Base-by-base conservation (phyloP, 306 rosid species). In the Cicer arietinum region DNA sequence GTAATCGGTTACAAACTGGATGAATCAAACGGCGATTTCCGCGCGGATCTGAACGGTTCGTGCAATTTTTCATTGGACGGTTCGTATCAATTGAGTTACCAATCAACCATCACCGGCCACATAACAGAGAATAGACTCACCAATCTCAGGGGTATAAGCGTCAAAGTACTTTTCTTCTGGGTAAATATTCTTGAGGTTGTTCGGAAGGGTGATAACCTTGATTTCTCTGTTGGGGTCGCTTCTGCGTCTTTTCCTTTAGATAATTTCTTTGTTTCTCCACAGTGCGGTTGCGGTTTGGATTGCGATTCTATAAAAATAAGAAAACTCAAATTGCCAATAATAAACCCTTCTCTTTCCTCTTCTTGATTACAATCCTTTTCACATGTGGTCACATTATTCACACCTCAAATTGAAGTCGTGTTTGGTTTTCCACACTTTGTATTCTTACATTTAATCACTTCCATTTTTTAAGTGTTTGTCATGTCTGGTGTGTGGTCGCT, bases 61-160 rank as follows among this genome's bases (percentile, higher is more conserved):
- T 93, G 97, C 60, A 78, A 89, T 48, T 93, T 93, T 90, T 77
- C 91, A 1, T 84, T 89, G 0, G 88, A 94, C 13, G 98, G 92
- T 10, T 87, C 94, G 7, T 94, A 90, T 74, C 76, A 80, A 20
- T 65, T 94, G 74, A 84, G 69, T 53, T 94, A 94, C 80, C 45
- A 90, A 77, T 75, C 97, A n/a, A 85, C 85, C 69, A 87, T 94
- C 76, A 76, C 81, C 10, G 98, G 97, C 1, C 16, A 52, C 1
- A 81, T 94, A 30, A 79, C 92, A 11, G 66, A 69, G n/a, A 80
- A 86, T 39, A 86, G 37, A 80, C 85, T 94, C 14, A 57, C 92
- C 8, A 52, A 54, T 14, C 84, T 94, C 7, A 80, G 56, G 8
- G 97, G 98, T 7, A 75, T 94, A 9, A 91, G 91, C 83, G 97